Evolutionary conservation across 2,329 filamentous ascomycete genomes (phyloP), one percentile per base, ranked within the genome.

Genomic region (Xylaria sp.): DNA sequence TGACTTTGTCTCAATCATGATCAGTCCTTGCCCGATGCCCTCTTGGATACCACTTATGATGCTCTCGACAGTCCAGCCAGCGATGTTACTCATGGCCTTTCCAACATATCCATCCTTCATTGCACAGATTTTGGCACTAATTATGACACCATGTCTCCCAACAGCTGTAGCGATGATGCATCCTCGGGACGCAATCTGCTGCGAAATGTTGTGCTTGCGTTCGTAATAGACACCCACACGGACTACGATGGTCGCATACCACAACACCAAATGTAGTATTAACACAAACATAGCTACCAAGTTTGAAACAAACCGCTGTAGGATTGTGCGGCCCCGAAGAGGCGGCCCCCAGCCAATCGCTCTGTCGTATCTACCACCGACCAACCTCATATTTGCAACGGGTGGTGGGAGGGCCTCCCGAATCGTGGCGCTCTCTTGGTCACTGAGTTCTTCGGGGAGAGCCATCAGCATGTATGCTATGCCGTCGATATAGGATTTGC

Each of bases 11-110:
- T 72, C 66, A 31, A 72, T 67, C 55, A 69, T 62, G 25, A 58
- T 58, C 37, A 73, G 44, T 13, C 72, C 73, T 11, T 74, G 74
- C 17, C 78, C 76, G 81, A 83, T 77, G 5, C 90, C 88, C 67
- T 91, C 87, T 68, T 87, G 86, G 41, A 92, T 78, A 0, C 90
- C 90, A 13, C 86, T 87, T 1, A 86, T 82, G 52, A 92, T 77
- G 19, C 87, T 85, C 64, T 88, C 82, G 1, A 90, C 74, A 69
- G 86, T 83, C 85, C 88, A 92, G 3, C 82, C 72, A 2, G 83
- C 80, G 9, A 84, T 70, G 31, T 85, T 83, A 17, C 83, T 80
- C 21, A 90, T 71, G 3, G 80, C 77, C 63, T 86, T 81, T 0
- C 87, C 87, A n/a, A 90, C 76, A 62, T 81, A 84, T 0, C 89